phyloP scores from a whole-genome alignment of 345 rosid genomes.

The Bruguiera gymnorhiza region DNA sequence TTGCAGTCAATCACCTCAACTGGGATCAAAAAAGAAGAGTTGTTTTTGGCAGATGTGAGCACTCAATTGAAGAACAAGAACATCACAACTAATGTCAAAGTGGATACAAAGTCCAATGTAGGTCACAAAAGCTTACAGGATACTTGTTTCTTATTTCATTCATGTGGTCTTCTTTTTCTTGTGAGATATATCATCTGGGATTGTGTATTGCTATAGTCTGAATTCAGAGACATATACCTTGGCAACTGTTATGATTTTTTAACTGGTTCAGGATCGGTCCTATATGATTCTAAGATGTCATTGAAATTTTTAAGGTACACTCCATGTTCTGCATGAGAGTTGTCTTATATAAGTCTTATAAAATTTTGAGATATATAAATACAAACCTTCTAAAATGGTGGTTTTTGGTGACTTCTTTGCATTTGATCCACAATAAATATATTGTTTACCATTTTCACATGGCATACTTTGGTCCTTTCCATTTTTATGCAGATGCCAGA shows the following conservation, averaged over 20 bases:
- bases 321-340: background rate
- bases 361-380: no score
- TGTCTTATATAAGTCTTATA: no score
- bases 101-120: conserved; percentile 54
- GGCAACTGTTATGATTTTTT: no score
- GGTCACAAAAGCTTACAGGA: conserved; percentile 19
- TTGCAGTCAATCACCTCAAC: conserved; percentile 35
- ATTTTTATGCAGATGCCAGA: background rate
- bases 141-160: background rate
- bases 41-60: conserved; percentile 30
- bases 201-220: background rate
- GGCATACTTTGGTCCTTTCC: background rate
- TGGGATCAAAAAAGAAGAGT: conserved; percentile 32
- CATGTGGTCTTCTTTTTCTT: background rate
- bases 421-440: background rate
- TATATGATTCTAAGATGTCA: background rate
- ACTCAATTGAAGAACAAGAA: conserved; percentile 35
- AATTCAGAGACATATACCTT: background rate
- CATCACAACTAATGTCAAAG: conserved; percentile 35
- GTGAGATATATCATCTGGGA: background rate
- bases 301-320: background rate
- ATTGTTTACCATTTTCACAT: background rate
- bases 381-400: no score
- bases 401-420: no score
- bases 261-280: no score